Evolutionary conservation across 768 basidiomycete genomes (phyloP).

Genomic region (Grammothele lineata): DNA sequence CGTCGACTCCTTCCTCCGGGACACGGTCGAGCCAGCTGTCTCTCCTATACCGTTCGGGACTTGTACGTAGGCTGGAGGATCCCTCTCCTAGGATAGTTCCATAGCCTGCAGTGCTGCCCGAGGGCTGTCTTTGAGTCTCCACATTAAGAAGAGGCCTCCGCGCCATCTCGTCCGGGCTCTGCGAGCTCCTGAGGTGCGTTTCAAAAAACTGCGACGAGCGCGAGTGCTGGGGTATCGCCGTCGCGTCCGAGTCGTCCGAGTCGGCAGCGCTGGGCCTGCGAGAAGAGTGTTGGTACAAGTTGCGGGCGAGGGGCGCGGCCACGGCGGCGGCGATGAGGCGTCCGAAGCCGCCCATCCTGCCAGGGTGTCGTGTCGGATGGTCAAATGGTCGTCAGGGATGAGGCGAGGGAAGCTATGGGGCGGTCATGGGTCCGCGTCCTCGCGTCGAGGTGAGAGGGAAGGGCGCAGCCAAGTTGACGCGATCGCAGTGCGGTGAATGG

Average conservation of each 20-base stretch:
- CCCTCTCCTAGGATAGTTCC: constrained; percentile 11
- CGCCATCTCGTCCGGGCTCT: constrained; percentile 9
- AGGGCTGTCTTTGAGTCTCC: constrained; percentile 1
- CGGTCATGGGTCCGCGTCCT: not conserved
- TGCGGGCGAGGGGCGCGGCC: constrained; percentile 4
- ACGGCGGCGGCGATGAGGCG: constrained; percentile 9
- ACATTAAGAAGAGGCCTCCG: constrained; percentile 13
- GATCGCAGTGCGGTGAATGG: not conserved
- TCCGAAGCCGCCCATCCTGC: constrained; percentile 5
- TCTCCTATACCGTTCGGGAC: constrained; percentile 23
- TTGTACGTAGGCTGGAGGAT: constrained; percentile 15
- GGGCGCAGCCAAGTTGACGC: not conserved
- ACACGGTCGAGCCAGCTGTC: constrained; percentile 24
- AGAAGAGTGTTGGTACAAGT: not conserved
- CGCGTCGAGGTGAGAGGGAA: no score
- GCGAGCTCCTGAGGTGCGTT: no score
- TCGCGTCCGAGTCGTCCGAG: constrained; percentile 1
- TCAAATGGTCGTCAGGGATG: not conserved
- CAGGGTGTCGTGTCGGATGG: not conserved
- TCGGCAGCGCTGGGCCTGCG: not conserved
- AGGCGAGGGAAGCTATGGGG: not conserved
- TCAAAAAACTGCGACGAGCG: not conserved
- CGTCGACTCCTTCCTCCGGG: constrained; percentile 22
- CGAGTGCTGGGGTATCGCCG: not conserved
- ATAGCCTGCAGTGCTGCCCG: constrained; percentile 1